Conservation (phyloP, 139 green algal species). For the Chlamydomonas incerta region DNA sequence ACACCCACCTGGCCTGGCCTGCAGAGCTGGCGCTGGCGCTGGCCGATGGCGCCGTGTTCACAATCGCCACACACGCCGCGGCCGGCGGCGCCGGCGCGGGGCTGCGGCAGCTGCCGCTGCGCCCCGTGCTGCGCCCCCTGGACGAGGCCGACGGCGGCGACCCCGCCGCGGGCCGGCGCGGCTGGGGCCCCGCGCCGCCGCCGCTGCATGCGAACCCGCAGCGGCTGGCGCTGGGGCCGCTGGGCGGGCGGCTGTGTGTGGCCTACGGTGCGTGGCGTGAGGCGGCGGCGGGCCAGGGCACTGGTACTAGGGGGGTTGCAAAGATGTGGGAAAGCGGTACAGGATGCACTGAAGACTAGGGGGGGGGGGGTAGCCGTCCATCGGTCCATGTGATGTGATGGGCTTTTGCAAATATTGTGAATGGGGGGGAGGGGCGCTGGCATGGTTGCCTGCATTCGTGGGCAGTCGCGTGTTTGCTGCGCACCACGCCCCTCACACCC, state of each 20-base stretch:
- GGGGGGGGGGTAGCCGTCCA: too few species aligned
- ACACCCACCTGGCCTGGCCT: too few species aligned
- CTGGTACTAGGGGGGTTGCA: not conserved
- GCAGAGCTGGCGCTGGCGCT: constrained; percentile 5
- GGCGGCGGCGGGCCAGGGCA: not conserved
- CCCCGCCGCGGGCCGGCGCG: too few species aligned
- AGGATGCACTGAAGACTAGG: not conserved
- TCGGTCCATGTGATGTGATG: too few species aligned
- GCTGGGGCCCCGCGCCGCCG: not conserved
- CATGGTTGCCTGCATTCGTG: too few species aligned
- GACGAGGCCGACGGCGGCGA: too few species aligned
- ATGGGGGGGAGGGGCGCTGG: too few species aligned
- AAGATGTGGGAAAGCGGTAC: too few species aligned
- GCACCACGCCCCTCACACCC: too few species aligned
- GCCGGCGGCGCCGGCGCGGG: not conserved
- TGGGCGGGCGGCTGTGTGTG: not conserved
- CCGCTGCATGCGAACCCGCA: not conserved
- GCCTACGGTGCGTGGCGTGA: constrained; percentile 7
- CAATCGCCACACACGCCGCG: not conserved
- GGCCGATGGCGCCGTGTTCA: not conserved
- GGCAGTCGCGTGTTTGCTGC: too few species aligned
- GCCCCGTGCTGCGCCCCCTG: constrained; percentile 12
- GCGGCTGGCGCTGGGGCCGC: not conserved
- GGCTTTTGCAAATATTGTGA: too few species aligned
- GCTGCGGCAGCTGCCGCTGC: constrained; percentile 6